Conservation (phyloP, 257 asterid genomes). For the Solanum lycopersicoides region DNA sequence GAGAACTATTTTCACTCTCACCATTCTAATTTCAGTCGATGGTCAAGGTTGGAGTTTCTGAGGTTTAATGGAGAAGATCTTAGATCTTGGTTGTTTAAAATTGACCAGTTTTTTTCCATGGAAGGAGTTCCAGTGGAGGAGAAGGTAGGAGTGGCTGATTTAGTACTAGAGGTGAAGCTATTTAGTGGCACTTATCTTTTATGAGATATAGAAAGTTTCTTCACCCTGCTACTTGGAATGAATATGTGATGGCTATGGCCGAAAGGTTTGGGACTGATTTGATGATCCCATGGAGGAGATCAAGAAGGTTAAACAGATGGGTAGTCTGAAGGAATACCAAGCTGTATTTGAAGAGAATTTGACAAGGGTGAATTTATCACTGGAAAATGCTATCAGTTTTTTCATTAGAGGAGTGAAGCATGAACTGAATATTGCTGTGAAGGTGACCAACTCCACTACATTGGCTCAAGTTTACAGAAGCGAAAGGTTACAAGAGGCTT, state of each 20-base stretch:
- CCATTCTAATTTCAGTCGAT: background rate
- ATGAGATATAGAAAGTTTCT: background rate
- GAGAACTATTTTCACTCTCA: background rate
- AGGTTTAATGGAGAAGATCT: background rate
- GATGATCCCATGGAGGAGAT: background rate
- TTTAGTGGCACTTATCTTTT: background rate
- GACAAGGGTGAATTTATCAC: background rate
- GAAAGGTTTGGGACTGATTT: background rate
- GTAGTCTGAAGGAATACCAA: background rate
- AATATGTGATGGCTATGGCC: background rate
- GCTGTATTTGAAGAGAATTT: background rate
- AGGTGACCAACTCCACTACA: background rate
- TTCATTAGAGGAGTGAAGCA: background rate
- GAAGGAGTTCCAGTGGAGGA: background rate
- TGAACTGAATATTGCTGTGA: background rate
- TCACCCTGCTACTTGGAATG: background rate
- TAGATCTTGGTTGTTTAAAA: background rate
- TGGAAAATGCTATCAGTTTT: background rate
- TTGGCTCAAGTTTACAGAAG: too few relatives aligned
- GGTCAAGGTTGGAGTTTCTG: background rate
- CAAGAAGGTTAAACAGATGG: background rate
- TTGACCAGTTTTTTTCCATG: background rate
- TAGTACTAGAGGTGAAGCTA: background rate
- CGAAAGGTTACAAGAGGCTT: too few relatives aligned
- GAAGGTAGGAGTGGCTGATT: background rate